Percentiles rank a stretch among this genome's conserved stretches.
phyloP scores from a whole-genome alignment of 169 alveolate species.

The Cryptosporidium viatorum region DNA sequence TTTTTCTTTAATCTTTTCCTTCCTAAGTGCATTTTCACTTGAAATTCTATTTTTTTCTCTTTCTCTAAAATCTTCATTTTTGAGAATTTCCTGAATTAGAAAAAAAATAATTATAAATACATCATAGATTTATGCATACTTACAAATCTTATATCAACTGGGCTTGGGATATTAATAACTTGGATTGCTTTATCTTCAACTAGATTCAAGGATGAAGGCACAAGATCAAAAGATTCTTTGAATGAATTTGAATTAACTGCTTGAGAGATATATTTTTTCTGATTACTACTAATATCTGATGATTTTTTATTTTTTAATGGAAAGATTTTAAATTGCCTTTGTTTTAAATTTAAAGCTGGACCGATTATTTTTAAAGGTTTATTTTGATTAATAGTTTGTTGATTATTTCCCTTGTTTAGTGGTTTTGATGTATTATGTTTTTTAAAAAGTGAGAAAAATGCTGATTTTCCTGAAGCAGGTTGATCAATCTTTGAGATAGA shows the following conservation, averaged over 20 bases:
- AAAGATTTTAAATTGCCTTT: not conserved
- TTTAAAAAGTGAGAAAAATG: not conserved
- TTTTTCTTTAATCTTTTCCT: constrained; percentile 11
- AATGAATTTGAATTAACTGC: too few relatives aligned
- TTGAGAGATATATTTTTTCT: not conserved
- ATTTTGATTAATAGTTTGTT: not conserved
- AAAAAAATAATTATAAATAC: not conserved
- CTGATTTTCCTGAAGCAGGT: not conserved
- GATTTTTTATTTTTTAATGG: not conserved
- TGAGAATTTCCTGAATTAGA: constrained; percentile 11
- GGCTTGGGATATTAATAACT: not conserved
- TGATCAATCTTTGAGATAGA: not conserved
- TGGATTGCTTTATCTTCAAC: not conserved
- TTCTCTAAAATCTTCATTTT: constrained; percentile 11
- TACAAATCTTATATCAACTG: constrained; percentile 32
- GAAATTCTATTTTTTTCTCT: not conserved
- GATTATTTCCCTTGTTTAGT: not conserved
- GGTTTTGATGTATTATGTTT: not conserved
- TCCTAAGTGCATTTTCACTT: not conserved
- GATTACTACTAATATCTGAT: not conserved
- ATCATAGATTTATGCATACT: not conserved
- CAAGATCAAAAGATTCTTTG: not conserved
- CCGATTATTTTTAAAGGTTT: not conserved
- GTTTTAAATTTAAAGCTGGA: not conserved
- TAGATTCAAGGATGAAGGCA: not conserved